Percentiles rank a stretch among this genome's conserved stretches.
These are phyloP conservation scores for Carex cristatella DNA, from an alignment of 176 grass and related monocot genomes.

Conservation along the genomic window DNA sequence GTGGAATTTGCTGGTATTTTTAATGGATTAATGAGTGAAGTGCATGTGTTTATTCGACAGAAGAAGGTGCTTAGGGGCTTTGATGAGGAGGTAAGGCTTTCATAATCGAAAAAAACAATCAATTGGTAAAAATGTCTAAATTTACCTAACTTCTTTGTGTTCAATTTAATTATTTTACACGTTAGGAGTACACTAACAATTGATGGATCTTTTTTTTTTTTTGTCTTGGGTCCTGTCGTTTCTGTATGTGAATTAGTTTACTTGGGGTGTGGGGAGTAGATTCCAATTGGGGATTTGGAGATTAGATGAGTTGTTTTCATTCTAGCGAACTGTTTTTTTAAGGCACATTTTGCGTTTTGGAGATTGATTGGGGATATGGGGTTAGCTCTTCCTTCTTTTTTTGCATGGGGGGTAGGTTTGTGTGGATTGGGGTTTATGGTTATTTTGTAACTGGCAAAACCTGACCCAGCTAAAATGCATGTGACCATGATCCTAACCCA, in stretches of 20 bases:
- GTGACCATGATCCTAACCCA: background rate
- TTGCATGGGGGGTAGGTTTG: too few species aligned
- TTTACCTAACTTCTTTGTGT: background rate
- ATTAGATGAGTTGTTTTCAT: background rate
- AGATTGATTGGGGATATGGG: too few species aligned
- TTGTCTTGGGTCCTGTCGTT: background rate
- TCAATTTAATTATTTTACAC: background rate
- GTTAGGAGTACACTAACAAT: background rate
- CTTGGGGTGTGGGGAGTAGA: background rate
- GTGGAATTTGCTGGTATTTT: conserved; percentile 80
- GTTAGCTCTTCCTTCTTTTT: too few species aligned
- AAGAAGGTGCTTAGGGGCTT: conserved; percentile 69
- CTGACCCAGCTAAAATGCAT: background rate
- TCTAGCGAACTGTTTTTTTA: background rate
- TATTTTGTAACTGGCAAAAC: too few species aligned
- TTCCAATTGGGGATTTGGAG: background rate
- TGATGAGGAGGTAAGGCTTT: conserved; percentile 62
- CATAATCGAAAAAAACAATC: background rate
- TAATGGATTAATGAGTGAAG: conserved; percentile 68
- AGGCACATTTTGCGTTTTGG: too few species aligned
- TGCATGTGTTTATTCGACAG: conserved; percentile 82
- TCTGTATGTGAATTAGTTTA: background rate
- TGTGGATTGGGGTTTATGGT: background rate
- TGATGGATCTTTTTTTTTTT: background rate
- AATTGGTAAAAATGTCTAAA: background rate